phyloP scores from a whole-genome alignment of 2,329 filamentous ascomycete genomes.

The Beauveria brongniartii region DNA sequence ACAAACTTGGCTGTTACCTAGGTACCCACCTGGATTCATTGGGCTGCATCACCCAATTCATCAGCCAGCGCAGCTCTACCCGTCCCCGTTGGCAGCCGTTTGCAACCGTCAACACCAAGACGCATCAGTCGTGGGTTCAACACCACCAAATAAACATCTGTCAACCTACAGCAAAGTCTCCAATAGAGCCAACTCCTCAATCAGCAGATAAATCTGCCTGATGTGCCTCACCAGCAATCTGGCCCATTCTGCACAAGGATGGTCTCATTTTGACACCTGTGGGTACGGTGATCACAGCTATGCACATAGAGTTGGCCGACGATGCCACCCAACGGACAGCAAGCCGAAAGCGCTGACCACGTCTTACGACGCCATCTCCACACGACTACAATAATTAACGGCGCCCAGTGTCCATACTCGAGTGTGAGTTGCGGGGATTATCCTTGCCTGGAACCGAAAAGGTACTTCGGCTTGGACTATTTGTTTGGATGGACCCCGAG shows the following conservation, averaged over 20 bases:
- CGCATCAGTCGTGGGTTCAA: background rate
- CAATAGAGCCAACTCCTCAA: background rate
- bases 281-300: background rate
- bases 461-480: background rate
- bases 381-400: background rate
- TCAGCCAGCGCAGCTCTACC: background rate
- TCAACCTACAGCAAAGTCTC: no score
- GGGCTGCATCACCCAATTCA: background rate
- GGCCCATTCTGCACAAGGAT: background rate
- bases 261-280: background rate
- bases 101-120: background rate
- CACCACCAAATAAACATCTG: background rate
- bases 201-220: background rate
- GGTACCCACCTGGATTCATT: background rate
- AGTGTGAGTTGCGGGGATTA: background rate
- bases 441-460: background rate
- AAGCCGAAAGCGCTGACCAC: background rate
- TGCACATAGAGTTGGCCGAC: background rate
- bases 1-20: background rate
- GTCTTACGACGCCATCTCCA: background rate
- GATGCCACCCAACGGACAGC: background rate
- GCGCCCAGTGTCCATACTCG: background rate
- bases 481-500: background rate
- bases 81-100: background rate
- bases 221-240: background rate